Evolutionary conservation across 2,329 filamentous ascomycete species (phyloP).

Genomic region (Beauveria sp.): DNA sequence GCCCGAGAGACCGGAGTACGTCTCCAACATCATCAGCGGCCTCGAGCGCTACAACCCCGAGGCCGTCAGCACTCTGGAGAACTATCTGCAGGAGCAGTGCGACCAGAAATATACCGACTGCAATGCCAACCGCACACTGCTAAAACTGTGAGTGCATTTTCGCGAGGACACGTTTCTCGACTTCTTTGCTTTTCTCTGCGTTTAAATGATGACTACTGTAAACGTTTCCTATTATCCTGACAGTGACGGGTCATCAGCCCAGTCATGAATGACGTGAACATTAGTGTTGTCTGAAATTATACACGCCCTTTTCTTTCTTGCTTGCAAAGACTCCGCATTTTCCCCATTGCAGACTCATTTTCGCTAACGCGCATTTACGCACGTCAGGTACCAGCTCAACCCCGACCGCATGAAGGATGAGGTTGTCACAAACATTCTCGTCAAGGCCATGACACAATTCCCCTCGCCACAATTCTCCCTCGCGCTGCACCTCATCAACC

Average conservation of each 20-base stretch:
- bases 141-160: conserved; percentile 79
- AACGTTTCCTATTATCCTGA: conserved; percentile 99
- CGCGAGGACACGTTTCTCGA: background rate
- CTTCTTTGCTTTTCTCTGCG: conserved; percentile 13
- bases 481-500: conserved; percentile 85
- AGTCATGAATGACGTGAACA: conserved; percentile 55
- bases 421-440: conserved; percentile 96
- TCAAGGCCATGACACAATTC: conserved; percentile 96
- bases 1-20: conserved; percentile 84
- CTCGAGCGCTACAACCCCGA: conserved; percentile 98
- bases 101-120: conserved; percentile 90
- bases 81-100: conserved; percentile 91
- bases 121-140: conserved; percentile 89
- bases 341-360: background rate
- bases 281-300: conserved; percentile 21
- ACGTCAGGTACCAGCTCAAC: conserved; percentile 92
- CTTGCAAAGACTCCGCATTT: background rate
- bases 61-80: conserved; percentile 86
- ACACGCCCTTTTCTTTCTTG: background rate
- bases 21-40: conserved; percentile 89
- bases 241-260: conserved; percentile 44
- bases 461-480: conserved; percentile 93
- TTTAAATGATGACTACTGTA: conserved; percentile 63
- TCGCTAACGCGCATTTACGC: background rate
- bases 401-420: conserved; percentile 95